Percentiles rank a stretch among this genome's conserved stretches.
Conservation (phyloP, 192 early-diverging fungal species). For the Coemansia sp. region DNA sequence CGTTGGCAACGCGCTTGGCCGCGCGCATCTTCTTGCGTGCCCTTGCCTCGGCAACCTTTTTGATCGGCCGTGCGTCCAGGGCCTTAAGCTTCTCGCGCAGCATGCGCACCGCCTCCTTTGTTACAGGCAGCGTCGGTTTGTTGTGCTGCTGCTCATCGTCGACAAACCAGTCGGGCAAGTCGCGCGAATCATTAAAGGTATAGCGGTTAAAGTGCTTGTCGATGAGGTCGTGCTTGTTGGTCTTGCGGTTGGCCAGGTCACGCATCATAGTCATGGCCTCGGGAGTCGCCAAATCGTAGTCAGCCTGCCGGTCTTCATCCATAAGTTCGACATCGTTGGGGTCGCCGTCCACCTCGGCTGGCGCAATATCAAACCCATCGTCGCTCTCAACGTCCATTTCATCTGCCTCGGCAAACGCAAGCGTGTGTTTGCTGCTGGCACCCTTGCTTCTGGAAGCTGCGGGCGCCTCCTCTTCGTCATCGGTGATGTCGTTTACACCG, state of each 20-base stretch:
- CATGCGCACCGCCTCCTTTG: slow-evolving; percentile 91
- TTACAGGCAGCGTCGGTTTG: slow-evolving; percentile 85
- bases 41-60: slow-evolving; percentile 98
- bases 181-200: slow-evolving; percentile 81
- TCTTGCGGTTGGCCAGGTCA: slow-evolving; percentile 73
- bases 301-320: slow-evolving; percentile 51
- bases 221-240: slow-evolving; percentile 76
- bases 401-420: slow-evolving; percentile 34
- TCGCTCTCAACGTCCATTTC: slow-evolving; percentile 39
- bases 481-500: slow-evolving; percentile 56
- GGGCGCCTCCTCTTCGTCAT: slow-evolving; percentile 54
- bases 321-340: slow-evolving; percentile 44
- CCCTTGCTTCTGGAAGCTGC: not conserved
- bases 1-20: slow-evolving; percentile 69
- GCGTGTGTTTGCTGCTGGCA: slow-evolving; percentile 56
- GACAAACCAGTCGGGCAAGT: slow-evolving; percentile 87
- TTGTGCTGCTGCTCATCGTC: slow-evolving; percentile 90
- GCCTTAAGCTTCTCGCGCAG: slow-evolving; percentile 80
- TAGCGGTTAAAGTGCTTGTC: slow-evolving; percentile 91
- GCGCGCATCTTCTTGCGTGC: slow-evolving; percentile 89
- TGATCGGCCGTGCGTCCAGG: slow-evolving; percentile 96
- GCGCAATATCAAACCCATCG: slow-evolving; percentile 56
- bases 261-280: slow-evolving; percentile 89
- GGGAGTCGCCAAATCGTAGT: slow-evolving; percentile 78
- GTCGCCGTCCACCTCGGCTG: slow-evolving; percentile 39